Conservation (phyloP, 768 basidiomycete genomes). For the Termitomyces sp. region DNA sequence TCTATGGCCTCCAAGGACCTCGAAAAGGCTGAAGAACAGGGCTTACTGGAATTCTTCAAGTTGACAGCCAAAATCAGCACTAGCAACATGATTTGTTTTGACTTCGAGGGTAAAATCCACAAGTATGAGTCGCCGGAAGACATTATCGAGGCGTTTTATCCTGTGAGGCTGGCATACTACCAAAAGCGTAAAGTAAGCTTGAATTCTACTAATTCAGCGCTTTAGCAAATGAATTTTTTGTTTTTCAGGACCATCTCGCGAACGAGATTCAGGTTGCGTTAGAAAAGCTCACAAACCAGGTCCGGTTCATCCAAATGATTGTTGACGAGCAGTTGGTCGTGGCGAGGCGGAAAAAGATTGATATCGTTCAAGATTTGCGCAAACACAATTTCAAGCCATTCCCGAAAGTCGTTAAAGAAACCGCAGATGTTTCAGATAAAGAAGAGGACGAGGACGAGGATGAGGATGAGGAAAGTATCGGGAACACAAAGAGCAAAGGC, state of each 20-base stretch:
- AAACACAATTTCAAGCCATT: slow-evolving; percentile 86
- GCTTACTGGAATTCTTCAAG: slow-evolving; percentile 89
- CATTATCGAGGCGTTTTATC: slow-evolving; percentile 91
- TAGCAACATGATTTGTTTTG: slow-evolving; percentile 98
- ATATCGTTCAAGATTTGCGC: slow-evolving; percentile 80
- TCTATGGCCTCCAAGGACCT: slow-evolving; percentile 77
- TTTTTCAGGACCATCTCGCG: slow-evolving; percentile 71
- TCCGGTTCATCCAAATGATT: slow-evolving; percentile 96
- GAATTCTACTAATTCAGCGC: slow-evolving; percentile 8
- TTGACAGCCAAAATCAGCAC: slow-evolving; percentile 79
- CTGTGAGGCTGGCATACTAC: slow-evolving; percentile 82
- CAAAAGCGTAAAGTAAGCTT: slow-evolving; percentile 85
- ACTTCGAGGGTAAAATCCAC: slow-evolving; percentile 93
- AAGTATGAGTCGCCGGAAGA: slow-evolving; percentile 88
- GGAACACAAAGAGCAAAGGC: slow-evolving; percentile 15
- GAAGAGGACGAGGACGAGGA: slow-evolving; percentile 52
- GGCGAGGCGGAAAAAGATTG: slow-evolving; percentile 83
- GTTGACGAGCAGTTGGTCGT: slow-evolving; percentile 78
- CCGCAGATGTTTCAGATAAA: slow-evolving; percentile 50
- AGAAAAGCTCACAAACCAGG: slow-evolving; percentile 90
- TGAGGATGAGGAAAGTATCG: slow-evolving; percentile 29
- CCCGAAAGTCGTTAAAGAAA: slow-evolving; percentile 70
- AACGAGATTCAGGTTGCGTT: slow-evolving; percentile 75
- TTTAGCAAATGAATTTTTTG: background rate
- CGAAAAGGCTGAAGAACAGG: slow-evolving; percentile 85